Conservation (phyloP, 176 grass and related monocot genomes). For the Aegilops umbellulata region DNA sequence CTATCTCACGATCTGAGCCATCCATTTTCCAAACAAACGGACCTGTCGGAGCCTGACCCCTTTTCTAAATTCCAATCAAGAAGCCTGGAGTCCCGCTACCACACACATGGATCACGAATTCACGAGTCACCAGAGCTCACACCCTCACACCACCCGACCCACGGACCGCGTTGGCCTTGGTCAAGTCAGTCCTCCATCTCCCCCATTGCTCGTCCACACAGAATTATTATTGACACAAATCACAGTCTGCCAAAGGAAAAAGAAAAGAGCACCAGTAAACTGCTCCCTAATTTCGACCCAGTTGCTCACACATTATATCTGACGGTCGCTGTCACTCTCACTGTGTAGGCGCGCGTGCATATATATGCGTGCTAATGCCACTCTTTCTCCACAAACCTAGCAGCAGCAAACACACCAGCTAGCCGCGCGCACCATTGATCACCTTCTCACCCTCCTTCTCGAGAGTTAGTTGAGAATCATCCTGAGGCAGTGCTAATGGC, state of each 20-base stretch:
- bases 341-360: background rate
- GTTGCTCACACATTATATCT: background rate
- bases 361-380: background rate
- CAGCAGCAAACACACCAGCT: background rate
- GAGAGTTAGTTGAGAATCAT: background rate
- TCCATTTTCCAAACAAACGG: background rate
- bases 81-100: too few relatives aligned
- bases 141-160: background rate
- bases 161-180: background rate
- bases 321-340: background rate
- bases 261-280: slow-evolving; percentile 1
- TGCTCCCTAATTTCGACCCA: slow-evolving; percentile 24
- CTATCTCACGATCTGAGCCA: background rate
- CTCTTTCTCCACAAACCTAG: background rate
- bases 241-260: background rate
- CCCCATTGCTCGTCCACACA: background rate
- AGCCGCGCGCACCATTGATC: background rate
- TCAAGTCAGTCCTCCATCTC: slow-evolving; percentile 1
- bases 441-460: background rate
- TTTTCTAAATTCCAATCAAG: too few relatives aligned
- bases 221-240: background rate
- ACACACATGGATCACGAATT: background rate
- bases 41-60: too few relatives aligned
- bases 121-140: background rate
- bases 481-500: background rate